Evolutionary conservation across 805 yeast species (phyloP).

Genomic region (Starmerella asiatica): DNA sequence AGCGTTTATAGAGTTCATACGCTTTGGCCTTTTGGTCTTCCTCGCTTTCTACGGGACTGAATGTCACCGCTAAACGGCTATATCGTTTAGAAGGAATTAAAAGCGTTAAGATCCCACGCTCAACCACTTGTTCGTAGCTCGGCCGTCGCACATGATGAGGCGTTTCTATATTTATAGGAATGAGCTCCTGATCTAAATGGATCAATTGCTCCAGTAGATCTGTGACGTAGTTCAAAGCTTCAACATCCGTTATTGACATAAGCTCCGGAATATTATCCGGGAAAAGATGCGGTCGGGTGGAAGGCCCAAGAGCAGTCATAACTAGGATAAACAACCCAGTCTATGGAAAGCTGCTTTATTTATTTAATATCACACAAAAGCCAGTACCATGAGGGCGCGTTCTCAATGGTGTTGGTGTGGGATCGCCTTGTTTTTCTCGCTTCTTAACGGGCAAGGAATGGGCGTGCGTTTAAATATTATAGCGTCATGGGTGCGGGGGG

Average conservation of each 20-base stretch:
- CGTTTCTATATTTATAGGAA: background rate
- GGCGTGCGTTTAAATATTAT: too few species aligned
- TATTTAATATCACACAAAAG: too few species aligned
- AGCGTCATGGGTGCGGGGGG: too few species aligned
- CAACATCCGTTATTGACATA: conserved; percentile 13
- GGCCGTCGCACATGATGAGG: conserved; percentile 7
- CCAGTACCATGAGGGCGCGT: too few species aligned
- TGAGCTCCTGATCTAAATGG: background rate
- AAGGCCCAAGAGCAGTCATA: background rate
- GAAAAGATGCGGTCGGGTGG: background rate
- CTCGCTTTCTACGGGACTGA: background rate
- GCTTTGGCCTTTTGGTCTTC: conserved; percentile 6
- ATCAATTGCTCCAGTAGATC: conserved; percentile 18
- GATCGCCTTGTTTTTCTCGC: too few species aligned
- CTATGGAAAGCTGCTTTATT: too few species aligned
- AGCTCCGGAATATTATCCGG: conserved; percentile 3
- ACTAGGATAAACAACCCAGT: too few species aligned
- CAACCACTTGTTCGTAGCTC: conserved; percentile 11
- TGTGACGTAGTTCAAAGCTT: conserved; percentile 20
- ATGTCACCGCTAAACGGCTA: background rate
- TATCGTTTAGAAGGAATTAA: background rate
- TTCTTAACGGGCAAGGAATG: too few species aligned
- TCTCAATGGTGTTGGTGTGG: too few species aligned
- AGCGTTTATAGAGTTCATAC: conserved; percentile 14
- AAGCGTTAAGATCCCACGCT: conserved; percentile 5